phyloP scores from a whole-genome alignment of 1,284 basidiomycete genomes.

The Trametes sp. region DNA sequence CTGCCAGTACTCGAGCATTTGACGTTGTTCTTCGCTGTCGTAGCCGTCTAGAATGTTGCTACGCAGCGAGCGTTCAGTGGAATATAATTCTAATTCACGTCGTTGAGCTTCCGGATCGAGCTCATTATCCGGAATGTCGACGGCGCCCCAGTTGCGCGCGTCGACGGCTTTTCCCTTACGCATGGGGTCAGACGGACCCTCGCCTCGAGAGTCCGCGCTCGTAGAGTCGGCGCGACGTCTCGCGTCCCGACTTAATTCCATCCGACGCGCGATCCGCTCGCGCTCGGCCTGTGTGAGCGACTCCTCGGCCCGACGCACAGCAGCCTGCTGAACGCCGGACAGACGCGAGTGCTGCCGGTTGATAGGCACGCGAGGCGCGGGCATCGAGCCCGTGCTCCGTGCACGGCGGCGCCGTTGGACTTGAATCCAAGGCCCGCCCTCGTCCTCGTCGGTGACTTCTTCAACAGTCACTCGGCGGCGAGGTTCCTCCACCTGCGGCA shows the following conservation, averaged over 20 bases:
- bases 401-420: conserved; percentile 11
- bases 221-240: background rate
- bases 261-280: conserved; percentile 7
- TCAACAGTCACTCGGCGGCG: conserved; percentile 12
- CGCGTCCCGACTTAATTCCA: background rate
- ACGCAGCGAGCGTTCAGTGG: background rate
- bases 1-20: conserved; percentile 15
- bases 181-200: conserved; percentile 21
- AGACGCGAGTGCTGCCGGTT: background rate
- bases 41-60: conserved; percentile 1
- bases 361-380: background rate
- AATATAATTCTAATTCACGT: conserved; percentile 8
- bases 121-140: conserved; percentile 21
- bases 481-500: background rate
- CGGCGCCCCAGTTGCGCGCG: conserved; percentile 28
- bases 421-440: conserved; percentile 6
- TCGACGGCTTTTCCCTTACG: conserved; percentile 30
- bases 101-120: conserved; percentile 23
- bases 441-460: conserved; percentile 13
- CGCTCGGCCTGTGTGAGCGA: conserved; percentile 4
- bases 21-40: conserved; percentile 7
- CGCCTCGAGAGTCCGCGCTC: conserved; percentile 14
- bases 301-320: conserved; percentile 3
- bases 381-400: conserved; percentile 7
- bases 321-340: background rate